Evolutionary conservation across 2,329 filamentous ascomycete genomes (phyloP), one percentile per base, ranked within the genome.

Genomic region (Tolypocladium nubicola): DNA sequence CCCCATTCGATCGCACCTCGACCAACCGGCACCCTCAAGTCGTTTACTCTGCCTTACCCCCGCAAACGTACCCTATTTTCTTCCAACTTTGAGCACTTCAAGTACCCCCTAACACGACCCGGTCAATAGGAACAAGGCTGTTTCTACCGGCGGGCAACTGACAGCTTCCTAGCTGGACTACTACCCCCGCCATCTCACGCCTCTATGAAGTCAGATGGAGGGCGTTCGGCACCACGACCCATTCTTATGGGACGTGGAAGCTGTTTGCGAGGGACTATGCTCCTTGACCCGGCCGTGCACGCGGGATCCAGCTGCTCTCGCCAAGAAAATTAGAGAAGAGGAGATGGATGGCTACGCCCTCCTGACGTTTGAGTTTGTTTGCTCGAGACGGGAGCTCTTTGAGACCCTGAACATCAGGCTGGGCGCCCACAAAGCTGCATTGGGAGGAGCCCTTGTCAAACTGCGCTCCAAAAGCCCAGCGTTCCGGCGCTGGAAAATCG

Each of bases 231-330:
- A 70, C 19, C 67, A 72, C 57, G 89, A 96, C 71, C 90, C 90
- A n/a, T 87, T 85, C 69, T 66, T 79, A 56, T 96, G 90, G 90
- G 79, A 80, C 40, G 76, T 85, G 38, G 83, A 87, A 41, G 78
- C 84, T 40, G 82, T 95, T 13, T 79, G 88, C 11, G 68, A 76
- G 19, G 84, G 86, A 65, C 75, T 95, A 4, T 90, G 86, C 66
- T 76, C 79, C 26, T 65, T 74, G 2, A 66, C 75, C 4, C 74
- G 75, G 53, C 77, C 81, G 11, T 82, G 80, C 79, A 70, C 71
- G 53, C 70, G 66, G 5, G 76, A 88, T 54, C 71, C 78, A 0
- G 64, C 65, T 0, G 54, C 67, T 0, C 75, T 95, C 3, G 80
- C 84, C 58, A 66, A 67, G 23, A 73, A 73, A 5, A 70, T 95